phyloP scores from a whole-genome alignment of 306 rosid genomes.

The Cucumis cinereus region DNA sequence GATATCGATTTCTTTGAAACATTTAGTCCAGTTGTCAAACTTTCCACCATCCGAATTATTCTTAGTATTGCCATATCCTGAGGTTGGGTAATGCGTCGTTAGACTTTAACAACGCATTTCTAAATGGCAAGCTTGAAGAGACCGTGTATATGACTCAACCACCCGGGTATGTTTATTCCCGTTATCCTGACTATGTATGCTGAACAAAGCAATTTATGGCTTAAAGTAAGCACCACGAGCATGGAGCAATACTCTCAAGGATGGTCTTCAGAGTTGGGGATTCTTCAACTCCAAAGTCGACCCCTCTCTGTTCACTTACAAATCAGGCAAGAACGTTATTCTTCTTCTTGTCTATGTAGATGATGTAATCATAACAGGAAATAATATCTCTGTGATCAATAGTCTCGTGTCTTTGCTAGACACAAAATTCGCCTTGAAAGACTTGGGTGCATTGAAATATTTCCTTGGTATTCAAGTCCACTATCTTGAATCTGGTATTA shows the following conservation, averaged over 20 bases:
- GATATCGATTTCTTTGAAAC: not conserved
- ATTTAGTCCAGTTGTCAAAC: not conserved
- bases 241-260: not conserved
- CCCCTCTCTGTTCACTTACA: not conserved
- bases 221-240: not conserved
- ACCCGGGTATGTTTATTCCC: not conserved
- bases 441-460: not conserved
- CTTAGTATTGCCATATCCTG: not conserved
- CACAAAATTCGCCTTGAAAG: not conserved
- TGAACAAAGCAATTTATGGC: not conserved
- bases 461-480: not conserved
- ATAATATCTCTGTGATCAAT: fast-evolving
- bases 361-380: not conserved
- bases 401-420: too few relatives aligned
- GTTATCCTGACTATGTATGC: fast-evolving
- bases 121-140: too few relatives aligned
- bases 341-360: too few relatives aligned
- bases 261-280: too few relatives aligned
- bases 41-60: not conserved
- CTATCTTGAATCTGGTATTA: not conserved
- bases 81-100: not conserved
- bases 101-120: too few relatives aligned
- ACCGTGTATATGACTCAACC: not conserved
- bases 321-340: not conserved
- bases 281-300: too few relatives aligned